Evolutionary conservation across 148 eudicot genomes (phyloP).

Genomic region (Salicornia ramosissima): DNA sequence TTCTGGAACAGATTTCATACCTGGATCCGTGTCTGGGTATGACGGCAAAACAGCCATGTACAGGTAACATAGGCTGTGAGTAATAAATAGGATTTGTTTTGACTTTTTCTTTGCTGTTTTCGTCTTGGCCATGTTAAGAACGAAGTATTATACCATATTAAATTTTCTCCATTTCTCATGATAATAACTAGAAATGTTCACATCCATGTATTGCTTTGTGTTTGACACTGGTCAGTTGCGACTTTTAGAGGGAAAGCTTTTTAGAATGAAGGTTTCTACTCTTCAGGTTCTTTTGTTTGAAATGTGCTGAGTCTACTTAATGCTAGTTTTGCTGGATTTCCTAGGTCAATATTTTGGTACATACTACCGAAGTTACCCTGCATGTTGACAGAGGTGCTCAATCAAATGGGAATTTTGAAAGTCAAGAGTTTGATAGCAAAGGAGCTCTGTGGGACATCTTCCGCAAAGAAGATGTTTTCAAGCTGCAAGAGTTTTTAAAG

Average conservation of each 20-base stretch:
- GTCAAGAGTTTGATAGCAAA: conserved; percentile 24
- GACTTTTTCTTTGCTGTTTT: no score
- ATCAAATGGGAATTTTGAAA: conserved; percentile 15
- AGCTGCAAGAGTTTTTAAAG: conserved; percentile 57
- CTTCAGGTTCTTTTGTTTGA: conserved; percentile 3
- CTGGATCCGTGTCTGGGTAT: no score
- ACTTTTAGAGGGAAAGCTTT: background rate
- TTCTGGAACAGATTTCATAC: no score
- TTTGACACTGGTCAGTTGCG: background rate
- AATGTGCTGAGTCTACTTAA: conserved; percentile 6
- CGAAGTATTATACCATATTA: background rate
- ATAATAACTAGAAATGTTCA: background rate
- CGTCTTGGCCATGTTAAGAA: conserved; percentile 1
- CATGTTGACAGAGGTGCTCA: background rate
- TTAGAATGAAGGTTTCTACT: background rate
- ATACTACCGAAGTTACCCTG: conserved; percentile 44
- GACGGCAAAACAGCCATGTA: no score
- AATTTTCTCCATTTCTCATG: background rate
- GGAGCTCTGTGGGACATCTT: conserved; percentile 87
- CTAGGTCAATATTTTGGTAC: conserved; percentile 64
- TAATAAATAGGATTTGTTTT: no score
- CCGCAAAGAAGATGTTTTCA: conserved; percentile 56
- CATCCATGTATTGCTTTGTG: background rate
- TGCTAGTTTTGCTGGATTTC: conserved; percentile 12
- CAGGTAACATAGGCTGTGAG: no score